Percentiles rank a stretch among this genome's conserved stretches.
phyloP scores from a whole-genome alignment of 345 rosid species.

The Gossypium ekmanianum region DNA sequence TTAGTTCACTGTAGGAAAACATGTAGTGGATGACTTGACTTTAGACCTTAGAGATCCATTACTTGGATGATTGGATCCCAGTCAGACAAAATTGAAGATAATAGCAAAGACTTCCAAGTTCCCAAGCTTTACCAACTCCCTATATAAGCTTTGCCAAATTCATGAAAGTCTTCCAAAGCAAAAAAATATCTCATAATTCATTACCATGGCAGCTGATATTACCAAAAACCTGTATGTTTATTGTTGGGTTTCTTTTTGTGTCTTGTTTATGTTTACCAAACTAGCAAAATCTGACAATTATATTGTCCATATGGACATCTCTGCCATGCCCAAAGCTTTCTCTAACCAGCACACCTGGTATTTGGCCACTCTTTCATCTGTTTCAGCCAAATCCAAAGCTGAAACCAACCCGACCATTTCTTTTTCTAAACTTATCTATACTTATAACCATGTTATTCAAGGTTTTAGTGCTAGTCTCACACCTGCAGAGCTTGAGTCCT shows the following conservation, averaged over 20 bases:
- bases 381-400: neutral
- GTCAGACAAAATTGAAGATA: neutral
- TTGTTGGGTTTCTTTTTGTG: neutral
- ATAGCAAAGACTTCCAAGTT: conserved; percentile 6
- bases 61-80: neutral
- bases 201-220: neutral
- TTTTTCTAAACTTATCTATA: neutral
- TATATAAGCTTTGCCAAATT: conserved; percentile 15
- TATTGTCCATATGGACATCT: neutral
- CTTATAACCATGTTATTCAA: neutral
- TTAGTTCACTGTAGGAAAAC: neutral
- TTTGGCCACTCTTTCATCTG: neutral
- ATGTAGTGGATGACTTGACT: conserved; percentile 4
- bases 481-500: neutral
- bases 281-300: neutral
- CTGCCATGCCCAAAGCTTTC: neutral
- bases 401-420: neutral
- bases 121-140: conserved; percentile 16
- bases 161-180: neutral
- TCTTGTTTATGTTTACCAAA: neutral
- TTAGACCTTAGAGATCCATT: neutral
- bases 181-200: neutral
- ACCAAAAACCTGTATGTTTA: neutral
- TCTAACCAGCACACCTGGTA: neutral
- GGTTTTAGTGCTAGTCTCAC: neutral